Evolutionary conservation across 148 eudicot genomes (phyloP).

Genomic region (Vaccinium myrtillus): DNA sequence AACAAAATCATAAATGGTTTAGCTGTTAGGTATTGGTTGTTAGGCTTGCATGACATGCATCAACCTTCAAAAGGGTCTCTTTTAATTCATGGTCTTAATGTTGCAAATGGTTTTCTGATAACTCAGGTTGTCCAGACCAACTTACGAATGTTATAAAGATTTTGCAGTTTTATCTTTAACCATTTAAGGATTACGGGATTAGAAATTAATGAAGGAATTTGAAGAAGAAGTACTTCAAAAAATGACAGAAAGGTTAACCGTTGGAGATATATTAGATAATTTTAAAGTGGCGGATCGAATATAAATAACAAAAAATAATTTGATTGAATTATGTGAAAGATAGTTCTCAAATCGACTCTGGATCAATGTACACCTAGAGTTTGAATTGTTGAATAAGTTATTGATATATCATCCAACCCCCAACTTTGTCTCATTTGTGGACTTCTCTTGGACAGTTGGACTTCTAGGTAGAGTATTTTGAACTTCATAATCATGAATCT

Average conservation of each 20-base stretch:
- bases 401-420: neutral
- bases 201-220: neutral
- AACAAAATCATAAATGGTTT: neutral
- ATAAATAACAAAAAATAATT: neutral
- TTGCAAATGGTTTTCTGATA: neutral
- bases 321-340: neutral
- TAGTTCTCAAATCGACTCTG: too few relatives aligned
- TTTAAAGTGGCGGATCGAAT: neutral
- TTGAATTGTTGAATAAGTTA: neutral
- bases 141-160: neutral
- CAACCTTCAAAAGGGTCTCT: neutral
- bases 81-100: neutral
- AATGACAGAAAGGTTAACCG: neutral
- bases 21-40: neutral
- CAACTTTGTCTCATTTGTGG: constrained; percentile 4
- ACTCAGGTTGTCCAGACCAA: neutral
- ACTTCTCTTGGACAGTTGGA: neutral
- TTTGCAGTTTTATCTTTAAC: neutral
- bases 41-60: neutral
- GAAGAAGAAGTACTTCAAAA: neutral
- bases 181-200: neutral
- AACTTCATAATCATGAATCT: neutral
- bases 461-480: neutral
- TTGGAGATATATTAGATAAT: neutral
- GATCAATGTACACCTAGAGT: neutral